A percentile compares a stretch with the other conserved stretches of the same genome.
These are phyloP conservation scores for Artomyces pyxidatus DNA, from an alignment of 768 basidiomycete species.

Conservation along the genomic window DNA sequence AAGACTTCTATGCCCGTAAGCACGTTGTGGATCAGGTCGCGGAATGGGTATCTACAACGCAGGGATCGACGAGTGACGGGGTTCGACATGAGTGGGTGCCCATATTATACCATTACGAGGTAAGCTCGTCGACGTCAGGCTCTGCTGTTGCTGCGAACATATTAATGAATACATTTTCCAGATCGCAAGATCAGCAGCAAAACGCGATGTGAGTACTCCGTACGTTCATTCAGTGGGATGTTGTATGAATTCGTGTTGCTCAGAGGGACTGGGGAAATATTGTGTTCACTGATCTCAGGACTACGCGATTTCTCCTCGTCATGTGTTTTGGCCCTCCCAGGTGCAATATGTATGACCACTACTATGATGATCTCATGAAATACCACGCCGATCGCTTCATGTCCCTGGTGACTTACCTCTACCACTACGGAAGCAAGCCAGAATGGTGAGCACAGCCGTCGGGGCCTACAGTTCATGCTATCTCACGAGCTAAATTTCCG, in stretches of 20 bases:
- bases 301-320: constrained; percentile 22
- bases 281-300: constrained; percentile 21
- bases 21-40: constrained; percentile 21
- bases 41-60: constrained; percentile 12
- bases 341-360: constrained; percentile 24
- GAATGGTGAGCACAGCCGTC: constrained; percentile 2
- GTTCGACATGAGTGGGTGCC: constrained; percentile 21
- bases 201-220: constrained; percentile 17
- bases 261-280: constrained; percentile 29
- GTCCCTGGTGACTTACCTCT: constrained; percentile 23
- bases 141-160: neutral
- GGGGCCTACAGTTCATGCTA: neutral
- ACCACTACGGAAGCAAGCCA: constrained; percentile 17
- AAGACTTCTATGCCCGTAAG: constrained; percentile 23
- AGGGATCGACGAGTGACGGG: neutral
- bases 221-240: neutral
- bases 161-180: constrained; percentile 2
- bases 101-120: constrained; percentile 28
- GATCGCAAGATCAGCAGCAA: constrained; percentile 22
- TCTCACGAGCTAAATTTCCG: neutral
- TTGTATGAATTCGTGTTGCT: neutral
- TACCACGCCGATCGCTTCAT: constrained; percentile 27
- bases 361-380: constrained; percentile 24
- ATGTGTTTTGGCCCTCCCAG: constrained; percentile 21
- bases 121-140: constrained; percentile 9